Conservation (phyloP, 192 early-diverging fungal genomes). For the Coemansia sp. region DNA sequence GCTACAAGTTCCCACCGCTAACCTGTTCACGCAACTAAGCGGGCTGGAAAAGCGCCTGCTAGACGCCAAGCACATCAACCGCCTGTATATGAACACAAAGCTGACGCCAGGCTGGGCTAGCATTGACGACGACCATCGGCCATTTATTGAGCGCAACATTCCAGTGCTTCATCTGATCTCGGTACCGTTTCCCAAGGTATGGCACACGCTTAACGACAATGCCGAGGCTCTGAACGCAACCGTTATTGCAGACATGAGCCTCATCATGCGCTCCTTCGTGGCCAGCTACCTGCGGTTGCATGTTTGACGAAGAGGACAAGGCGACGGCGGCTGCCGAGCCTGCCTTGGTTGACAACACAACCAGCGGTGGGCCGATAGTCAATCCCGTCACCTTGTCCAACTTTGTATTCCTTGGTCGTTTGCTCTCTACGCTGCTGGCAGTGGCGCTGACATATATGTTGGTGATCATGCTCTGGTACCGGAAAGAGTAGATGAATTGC, state of each 20-base stretch:
- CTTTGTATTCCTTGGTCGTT: conserved; percentile 12
- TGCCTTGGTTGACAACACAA: neutral
- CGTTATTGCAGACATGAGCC: conserved; percentile 70
- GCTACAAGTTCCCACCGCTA: conserved; percentile 57
- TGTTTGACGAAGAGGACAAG: conserved; percentile 50
- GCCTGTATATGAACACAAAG: conserved; percentile 29
- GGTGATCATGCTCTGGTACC: conserved; percentile 1
- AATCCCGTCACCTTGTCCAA: conserved; percentile 36
- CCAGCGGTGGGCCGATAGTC: neutral
- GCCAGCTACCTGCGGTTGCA: conserved; percentile 63
- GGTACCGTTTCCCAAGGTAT: conserved; percentile 78
- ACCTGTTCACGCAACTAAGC: conserved; percentile 67
- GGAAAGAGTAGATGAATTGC: neutral
- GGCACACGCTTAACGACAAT: conserved; percentile 83
- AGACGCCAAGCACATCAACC: conserved; percentile 30
- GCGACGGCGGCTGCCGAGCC: conserved; percentile 6
- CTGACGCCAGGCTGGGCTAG: conserved; percentile 26
- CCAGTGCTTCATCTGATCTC: conserved; percentile 88
- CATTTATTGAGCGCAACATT: conserved; percentile 77
- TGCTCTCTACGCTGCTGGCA: conserved; percentile 1
- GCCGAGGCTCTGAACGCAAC: conserved; percentile 61
- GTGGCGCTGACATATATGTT: conserved; percentile 1
- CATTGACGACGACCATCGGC: conserved; percentile 86
- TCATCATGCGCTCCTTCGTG: conserved; percentile 78
- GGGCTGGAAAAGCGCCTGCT: conserved; percentile 67